Evolutionary conservation across 139 green algal genomes (phyloP).

Genomic region (Parachlorella kessleri): DNA sequence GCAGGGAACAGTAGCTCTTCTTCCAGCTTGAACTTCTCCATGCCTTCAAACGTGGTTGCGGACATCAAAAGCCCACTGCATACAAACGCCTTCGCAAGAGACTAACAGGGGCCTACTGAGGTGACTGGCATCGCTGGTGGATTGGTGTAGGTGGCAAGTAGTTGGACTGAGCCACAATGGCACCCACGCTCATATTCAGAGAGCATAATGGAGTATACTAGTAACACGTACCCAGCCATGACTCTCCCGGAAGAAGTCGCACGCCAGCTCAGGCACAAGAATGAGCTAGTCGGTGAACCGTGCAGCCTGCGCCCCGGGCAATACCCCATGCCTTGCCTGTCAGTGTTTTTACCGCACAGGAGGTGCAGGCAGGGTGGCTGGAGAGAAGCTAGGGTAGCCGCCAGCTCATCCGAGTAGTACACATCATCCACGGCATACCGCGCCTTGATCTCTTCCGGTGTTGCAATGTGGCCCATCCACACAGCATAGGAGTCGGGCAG

Average conservation of each 20-base stretch:
- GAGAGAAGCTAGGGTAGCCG: slow-evolving; percentile 43
- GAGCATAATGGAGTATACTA: too few species aligned
- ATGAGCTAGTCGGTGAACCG: too few species aligned
- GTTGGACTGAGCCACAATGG: too few species aligned
- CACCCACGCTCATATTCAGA: too few species aligned
- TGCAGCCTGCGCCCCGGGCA: background rate
- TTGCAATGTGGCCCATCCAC: slow-evolving; percentile 85
- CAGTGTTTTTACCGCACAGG: slow-evolving; percentile 69
- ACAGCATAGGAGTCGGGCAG: slow-evolving; percentile 78
- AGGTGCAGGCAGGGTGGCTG: slow-evolving; percentile 62
- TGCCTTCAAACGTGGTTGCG: slow-evolving; percentile 56
- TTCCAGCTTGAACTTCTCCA: slow-evolving; percentile 54
- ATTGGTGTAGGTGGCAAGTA: too few species aligned
- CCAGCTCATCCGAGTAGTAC: slow-evolving; percentile 82
- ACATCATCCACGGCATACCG: slow-evolving; percentile 84
- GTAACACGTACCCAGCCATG: too few species aligned
- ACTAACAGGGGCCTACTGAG: too few species aligned
- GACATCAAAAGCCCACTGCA: slow-evolving; percentile 44
- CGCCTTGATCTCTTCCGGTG: slow-evolving; percentile 38
- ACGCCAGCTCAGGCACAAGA: too few species aligned
- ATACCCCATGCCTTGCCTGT: slow-evolving; percentile 46
- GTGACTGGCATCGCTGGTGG: too few species aligned
- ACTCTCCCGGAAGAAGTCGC: too few species aligned
- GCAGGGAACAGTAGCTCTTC: slow-evolving; percentile 38
- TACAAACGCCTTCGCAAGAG: too few species aligned